Percentiles rank a stretch among this genome's conserved stretches.
Evolutionary conservation across 768 basidiomycete species (phyloP).

Genomic region (Xerocomus spinulosus): DNA sequence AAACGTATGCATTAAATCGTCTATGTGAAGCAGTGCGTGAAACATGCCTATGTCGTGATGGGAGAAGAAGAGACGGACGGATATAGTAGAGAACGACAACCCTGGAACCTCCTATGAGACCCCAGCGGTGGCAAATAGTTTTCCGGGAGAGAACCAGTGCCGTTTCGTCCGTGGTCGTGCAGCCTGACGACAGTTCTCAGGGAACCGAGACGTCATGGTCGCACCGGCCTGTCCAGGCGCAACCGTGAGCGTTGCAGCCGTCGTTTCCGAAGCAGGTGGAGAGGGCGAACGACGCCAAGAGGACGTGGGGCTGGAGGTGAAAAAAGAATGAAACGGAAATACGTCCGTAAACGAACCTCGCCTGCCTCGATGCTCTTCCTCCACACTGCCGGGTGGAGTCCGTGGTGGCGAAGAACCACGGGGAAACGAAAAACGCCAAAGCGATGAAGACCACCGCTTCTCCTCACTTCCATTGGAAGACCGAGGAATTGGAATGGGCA

Average conservation of each 20-base stretch:
- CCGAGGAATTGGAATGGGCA: constrained; percentile 29
- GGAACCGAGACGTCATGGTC: constrained; percentile 23
- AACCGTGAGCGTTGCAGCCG: constrained; percentile 27
- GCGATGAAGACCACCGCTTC: constrained; percentile 32
- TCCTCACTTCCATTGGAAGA: constrained; percentile 29
- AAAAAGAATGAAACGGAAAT: constrained; percentile 44
- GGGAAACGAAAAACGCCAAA: constrained; percentile 35
- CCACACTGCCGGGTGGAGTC: constrained; percentile 16
- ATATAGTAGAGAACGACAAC: constrained; percentile 6
- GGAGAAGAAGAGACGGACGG: constrained; percentile 1
- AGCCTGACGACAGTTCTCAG: constrained; percentile 31
- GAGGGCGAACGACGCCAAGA: constrained; percentile 37
- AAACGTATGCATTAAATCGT: constrained; percentile 22
- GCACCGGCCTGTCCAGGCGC: constrained; percentile 19
- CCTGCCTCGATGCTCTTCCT: constrained; percentile 25
- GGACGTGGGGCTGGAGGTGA: constrained; percentile 29
- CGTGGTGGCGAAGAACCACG: constrained; percentile 28
- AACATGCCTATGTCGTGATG: constrained; percentile 1
- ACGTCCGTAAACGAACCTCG: constrained; percentile 35
- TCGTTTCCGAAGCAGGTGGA: constrained; percentile 34
- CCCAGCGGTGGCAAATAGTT: constrained; percentile 44
- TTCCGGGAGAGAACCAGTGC: constrained; percentile 53
- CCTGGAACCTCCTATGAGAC: constrained; percentile 26
- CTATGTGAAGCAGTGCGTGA: constrained; percentile 9
- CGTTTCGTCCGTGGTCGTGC: constrained; percentile 39